A percentile compares a stretch with the other conserved stretches of the same genome.
Evolutionary conservation across 169 alveolate genomes (phyloP).

Genomic region (Miamiensis avidus): DNA sequence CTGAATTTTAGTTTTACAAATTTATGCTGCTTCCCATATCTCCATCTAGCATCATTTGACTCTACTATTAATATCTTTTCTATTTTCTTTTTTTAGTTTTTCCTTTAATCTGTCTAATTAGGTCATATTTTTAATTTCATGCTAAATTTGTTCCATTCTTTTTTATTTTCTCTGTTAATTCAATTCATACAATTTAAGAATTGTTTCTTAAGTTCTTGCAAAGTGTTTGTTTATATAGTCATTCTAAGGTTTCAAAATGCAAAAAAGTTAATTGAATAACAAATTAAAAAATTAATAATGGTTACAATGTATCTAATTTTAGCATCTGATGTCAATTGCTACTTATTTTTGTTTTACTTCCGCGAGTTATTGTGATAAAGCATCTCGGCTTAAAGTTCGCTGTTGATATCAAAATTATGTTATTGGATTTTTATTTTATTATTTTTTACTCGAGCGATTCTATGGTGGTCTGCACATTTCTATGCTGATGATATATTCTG

Average conservation of each 20-base stretch:
- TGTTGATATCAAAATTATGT: too few species aligned
- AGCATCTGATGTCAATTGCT: neutral
- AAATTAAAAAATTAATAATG: too few species aligned
- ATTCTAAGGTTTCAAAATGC: too few species aligned
- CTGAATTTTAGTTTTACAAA: too few species aligned
- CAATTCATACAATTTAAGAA: too few species aligned
- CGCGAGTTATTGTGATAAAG: neutral
- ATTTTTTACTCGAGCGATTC: neutral
- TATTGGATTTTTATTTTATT: neutral
- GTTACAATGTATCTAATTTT: neutral
- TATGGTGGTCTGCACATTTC: neutral
- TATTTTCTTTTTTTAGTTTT: too few species aligned
- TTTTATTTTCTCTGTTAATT: too few species aligned
- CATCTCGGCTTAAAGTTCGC: neutral
- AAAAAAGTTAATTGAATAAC: too few species aligned
- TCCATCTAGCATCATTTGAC: neutral
- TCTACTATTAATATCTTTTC: neutral
- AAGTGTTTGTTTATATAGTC: neutral
- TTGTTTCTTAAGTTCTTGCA: neutral
- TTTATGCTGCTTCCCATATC: neutral
- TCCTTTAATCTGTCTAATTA: neutral
- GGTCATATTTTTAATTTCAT: neutral
- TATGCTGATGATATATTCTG: constrained; percentile 27
- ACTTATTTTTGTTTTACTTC: too few species aligned
- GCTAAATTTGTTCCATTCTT: neutral